Evolutionary conservation across 371 early-diverging fungal genomes (phyloP).

Genomic region (Umbelopsis sp.): DNA sequence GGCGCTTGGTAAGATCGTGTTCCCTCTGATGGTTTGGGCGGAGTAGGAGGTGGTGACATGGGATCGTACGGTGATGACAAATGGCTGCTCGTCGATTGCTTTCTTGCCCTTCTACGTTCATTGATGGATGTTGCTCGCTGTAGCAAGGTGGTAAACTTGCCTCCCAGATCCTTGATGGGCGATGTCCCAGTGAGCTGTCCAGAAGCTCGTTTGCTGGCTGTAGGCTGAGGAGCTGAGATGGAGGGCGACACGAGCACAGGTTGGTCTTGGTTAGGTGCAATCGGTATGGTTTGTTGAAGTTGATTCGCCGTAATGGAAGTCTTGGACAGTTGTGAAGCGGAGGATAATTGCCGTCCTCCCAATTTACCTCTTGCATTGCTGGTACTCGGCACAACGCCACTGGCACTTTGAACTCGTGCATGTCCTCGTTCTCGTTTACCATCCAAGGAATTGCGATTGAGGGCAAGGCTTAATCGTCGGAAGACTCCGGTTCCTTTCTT

Average conservation of each 20-base stretch:
- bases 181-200: neutral
- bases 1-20: conserved; percentile 22
- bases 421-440: conserved; percentile 12
- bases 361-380: neutral
- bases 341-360: neutral
- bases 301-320: conserved; percentile 3
- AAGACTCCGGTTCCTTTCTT: conserved; percentile 16
- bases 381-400: neutral
- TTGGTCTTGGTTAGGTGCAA: neutral
- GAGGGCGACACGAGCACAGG: neutral
- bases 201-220: conserved; percentile 4
- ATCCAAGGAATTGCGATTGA: conserved; percentile 20
- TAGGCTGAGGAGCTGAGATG: neutral
- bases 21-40: conserved; percentile 12
- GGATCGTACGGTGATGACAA: neutral
- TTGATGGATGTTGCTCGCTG: conserved; percentile 9
- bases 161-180: conserved; percentile 4
- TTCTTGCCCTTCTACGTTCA: conserved; percentile 11
- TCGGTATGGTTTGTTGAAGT: neutral
- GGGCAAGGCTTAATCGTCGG: conserved; percentile 22
- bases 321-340: neutral
- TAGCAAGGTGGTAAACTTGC: neutral
- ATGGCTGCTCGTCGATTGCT: conserved; percentile 7
- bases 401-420: conserved; percentile 8
- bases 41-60: conserved; percentile 1